These are phyloP conservation scores for Jaminaea rosea DNA, from an alignment of 1,284 basidiomycete species.

Conservation along the genomic window DNA sequence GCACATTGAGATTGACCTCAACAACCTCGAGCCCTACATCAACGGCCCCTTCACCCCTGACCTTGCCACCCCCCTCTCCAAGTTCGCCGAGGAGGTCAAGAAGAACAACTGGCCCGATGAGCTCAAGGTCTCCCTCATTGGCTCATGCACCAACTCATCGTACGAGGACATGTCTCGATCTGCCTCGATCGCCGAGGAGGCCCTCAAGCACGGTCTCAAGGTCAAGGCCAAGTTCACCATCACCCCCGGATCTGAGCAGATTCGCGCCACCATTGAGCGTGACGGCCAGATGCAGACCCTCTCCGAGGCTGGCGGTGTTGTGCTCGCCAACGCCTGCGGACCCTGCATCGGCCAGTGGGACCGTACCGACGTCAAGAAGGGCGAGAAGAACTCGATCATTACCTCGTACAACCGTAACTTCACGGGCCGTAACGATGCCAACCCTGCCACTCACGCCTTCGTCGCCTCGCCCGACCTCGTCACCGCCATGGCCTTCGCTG, in stretches of 20 bases:
- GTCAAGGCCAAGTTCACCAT: constrained; percentile 93
- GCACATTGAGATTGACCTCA: constrained; percentile 85
- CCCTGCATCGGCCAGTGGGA: constrained; percentile 99
- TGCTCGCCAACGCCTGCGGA: constrained; percentile 96
- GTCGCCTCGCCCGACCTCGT: constrained; percentile 97
- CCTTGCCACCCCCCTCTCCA: constrained; percentile 61
- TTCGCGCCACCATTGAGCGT: constrained; percentile 91
- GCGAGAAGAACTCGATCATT: constrained; percentile 81
- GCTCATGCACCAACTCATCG: constrained; percentile 99
- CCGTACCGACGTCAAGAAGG: constrained; percentile 89
- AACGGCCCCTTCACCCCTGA: constrained; percentile 79
- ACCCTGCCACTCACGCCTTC: constrained; percentile 97
- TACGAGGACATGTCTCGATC: constrained; percentile 99
- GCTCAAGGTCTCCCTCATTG: constrained; percentile 93
- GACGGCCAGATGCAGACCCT: constrained; percentile 87
- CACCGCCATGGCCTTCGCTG: constrained; percentile 93
- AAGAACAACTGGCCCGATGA: constrained; percentile 94
- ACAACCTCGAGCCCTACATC: constrained; percentile 95
- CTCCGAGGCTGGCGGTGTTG: constrained; percentile 77
- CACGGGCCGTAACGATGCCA: constrained; percentile 98
- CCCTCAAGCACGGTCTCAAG: constrained; percentile 72
- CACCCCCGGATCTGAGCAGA: constrained; percentile 95
- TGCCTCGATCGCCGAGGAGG: constrained; percentile 84
- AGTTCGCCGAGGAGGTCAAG: constrained; percentile 84
- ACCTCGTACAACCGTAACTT: constrained; percentile 99